phyloP scores from a whole-genome alignment of 2,329 filamentous ascomycete species.

The Fusarium nematophilum region DNA sequence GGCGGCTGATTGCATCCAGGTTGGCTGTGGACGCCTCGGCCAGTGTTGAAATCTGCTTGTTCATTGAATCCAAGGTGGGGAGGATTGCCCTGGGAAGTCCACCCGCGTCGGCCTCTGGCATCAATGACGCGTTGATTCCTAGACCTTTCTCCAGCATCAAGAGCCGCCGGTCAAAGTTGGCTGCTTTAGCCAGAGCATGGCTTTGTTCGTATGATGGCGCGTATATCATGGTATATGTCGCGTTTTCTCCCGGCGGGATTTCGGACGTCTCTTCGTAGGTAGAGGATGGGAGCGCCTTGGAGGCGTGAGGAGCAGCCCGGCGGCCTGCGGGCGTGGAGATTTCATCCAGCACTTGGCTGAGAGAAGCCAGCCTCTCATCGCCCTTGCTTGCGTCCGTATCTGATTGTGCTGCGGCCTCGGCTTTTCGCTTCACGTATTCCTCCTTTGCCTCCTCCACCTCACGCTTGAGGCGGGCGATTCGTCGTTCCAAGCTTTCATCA shows the following conservation, averaged over 20 bases:
- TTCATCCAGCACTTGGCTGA: conserved; percentile 78
- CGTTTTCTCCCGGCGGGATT: conserved; percentile 42
- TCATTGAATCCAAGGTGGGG: conserved; percentile 82
- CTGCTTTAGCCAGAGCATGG: conserved; percentile 81
- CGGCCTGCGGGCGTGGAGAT: conserved; percentile 57
- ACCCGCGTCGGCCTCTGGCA: conserved; percentile 70
- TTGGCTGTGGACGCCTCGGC: conserved; percentile 77
- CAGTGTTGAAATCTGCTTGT: conserved; percentile 82
- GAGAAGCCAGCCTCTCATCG: conserved; percentile 63
- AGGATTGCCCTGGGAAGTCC: conserved; percentile 76
- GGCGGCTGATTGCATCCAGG: conserved; percentile 76
- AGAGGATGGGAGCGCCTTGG: conserved; percentile 18
- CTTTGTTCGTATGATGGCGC: conserved; percentile 73
- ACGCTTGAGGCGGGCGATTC: conserved; percentile 82
- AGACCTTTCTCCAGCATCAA: conserved; percentile 82
- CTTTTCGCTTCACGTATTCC: conserved; percentile 67
- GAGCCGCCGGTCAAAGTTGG: conserved; percentile 88
- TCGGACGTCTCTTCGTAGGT: conserved; percentile 33
- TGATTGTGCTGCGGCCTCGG: conserved; percentile 58
- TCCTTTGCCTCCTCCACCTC: conserved; percentile 82
- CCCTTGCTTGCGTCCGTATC: conserved; percentile 58
- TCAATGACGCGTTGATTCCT: conserved; percentile 77
- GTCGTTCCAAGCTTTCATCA: conserved; percentile 80
- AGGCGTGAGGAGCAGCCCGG: conserved; percentile 16
- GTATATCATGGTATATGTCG: conserved; percentile 74